Percentiles rank a stretch among this genome's conserved stretches.
Conservation (phyloP, 805 yeast genomes). For the Candida morakotiae region DNA sequence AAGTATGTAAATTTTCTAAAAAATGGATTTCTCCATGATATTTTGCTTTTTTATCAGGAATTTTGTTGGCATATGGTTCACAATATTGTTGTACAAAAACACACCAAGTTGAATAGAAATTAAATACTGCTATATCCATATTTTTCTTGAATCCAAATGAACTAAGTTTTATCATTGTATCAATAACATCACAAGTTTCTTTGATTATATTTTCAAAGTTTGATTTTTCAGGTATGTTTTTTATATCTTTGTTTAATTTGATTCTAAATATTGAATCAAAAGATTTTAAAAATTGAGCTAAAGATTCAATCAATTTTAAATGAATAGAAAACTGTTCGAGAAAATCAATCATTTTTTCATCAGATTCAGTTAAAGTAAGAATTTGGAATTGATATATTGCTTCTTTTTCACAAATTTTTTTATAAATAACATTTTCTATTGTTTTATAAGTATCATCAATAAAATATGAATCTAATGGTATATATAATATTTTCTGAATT, state of each 20-base stretch:
- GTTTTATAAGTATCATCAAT: no score
- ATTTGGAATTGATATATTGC: no score
- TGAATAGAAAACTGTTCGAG: background rate
- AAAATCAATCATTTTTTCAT: background rate
- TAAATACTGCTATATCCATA: background rate
- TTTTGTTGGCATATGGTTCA: background rate
- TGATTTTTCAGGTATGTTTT: no score
- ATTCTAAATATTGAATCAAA: background rate
- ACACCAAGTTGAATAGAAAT: background rate
- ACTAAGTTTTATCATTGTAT: background rate
- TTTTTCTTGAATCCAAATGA: background rate
- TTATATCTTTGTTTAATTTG: no score
- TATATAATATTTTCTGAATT: background rate
- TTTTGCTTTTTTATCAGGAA: background rate
- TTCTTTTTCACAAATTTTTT: no score
- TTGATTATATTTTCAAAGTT: no score
- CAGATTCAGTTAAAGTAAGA: background rate
- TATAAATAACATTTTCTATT: no score
- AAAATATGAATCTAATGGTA: background rate
- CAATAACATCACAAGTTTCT: no score
- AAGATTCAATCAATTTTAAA: background rate
- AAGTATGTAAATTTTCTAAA: background rate
- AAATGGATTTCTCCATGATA: background rate
- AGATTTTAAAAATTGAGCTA: background rate
- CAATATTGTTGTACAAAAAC: background rate